Base-by-base conservation (phyloP, 768 basidiomycete species). In the Leccinum rimulosum region DNA sequence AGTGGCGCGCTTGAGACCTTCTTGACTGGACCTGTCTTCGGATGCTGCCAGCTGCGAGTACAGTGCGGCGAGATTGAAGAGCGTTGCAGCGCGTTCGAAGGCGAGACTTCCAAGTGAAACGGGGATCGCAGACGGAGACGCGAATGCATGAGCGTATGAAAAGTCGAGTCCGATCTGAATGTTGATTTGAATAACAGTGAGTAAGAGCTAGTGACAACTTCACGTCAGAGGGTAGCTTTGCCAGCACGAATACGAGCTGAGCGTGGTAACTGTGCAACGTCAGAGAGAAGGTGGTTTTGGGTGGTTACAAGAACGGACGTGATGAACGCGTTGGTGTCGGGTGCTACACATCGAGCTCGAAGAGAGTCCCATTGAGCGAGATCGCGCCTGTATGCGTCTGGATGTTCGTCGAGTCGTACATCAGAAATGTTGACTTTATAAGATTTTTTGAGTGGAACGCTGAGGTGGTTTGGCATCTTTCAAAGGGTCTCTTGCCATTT, bases 31-130 rank as follows among this genome's bases (percentile, higher is more conserved):
- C 61, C 91, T 84, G 71, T 91, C 88, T 69, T 91, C 86, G 0
- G 81, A 68, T 4, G 79, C 78, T 0, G 87, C 95, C 30, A 97
- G 77, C 56, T 91, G 88, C 3, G 91, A 91, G 69, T 89, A 91
- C n/a, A 95, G 74, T 3, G 92, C 85, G 1, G 88, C 92, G 4
- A 98, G 78, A 68, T 98, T 98, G 79, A 89, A 96, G 1, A 98
- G 73, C 0, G 91, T 78, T 22, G 83, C 79, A 2, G 88, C 86
- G 15, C 90, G 81, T 70, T 98, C 96, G 64, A 89, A 97, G 2
- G 82, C 76, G n/a, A 98, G 77, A 60, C 87, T 95, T 35, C 78
- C 79, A 33, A 94, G 73, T 0, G 87, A 79, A 25, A 91, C 72
- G 1, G 92, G 85, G 0, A 83, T 66, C 40, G 77, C 77, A 9